Evolutionary conservation across 1,139 yeast genomes (phyloP).

Genomic region (Geotrichum aggregatum): DNA sequence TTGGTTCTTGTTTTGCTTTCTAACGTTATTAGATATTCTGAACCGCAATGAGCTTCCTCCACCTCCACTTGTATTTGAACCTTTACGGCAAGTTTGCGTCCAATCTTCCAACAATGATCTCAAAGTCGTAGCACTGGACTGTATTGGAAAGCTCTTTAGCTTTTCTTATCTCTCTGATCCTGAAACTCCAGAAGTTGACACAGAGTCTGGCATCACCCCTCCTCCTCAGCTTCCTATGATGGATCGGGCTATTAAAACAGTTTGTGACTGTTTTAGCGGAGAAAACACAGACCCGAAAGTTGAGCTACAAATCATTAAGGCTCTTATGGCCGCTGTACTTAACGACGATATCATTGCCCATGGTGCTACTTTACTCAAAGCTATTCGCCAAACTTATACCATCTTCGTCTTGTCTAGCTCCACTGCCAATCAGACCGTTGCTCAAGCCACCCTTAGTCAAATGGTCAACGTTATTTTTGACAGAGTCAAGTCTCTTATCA

Average conservation of each 20-base stretch:
- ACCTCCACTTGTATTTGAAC: conserved; percentile 54
- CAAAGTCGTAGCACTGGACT: conserved; percentile 57
- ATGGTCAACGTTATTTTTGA: conserved; percentile 82
- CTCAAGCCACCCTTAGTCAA: conserved; percentile 92
- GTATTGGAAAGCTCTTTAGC: conserved; percentile 61
- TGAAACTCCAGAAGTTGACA: conserved; percentile 36
- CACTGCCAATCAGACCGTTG: conserved; percentile 83
- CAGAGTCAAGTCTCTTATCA: conserved; percentile 47
- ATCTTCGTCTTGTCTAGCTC: conserved; percentile 81
- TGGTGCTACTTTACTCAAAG: conserved; percentile 82
- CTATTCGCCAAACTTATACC: conserved; percentile 88
- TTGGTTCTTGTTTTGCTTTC: background rate
- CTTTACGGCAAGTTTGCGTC: conserved; percentile 57
- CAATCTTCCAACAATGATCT: conserved; percentile 49
- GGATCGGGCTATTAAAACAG: conserved; percentile 81
- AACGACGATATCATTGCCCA: conserved; percentile 81
- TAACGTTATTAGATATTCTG: conserved; percentile 22
- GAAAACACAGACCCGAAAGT: conserved; percentile 87
- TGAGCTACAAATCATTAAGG: conserved; percentile 88
- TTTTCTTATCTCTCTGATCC: conserved; percentile 58
- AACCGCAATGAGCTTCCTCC: conserved; percentile 39
- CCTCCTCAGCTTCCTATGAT: conserved; percentile 59
- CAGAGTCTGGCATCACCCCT: conserved; percentile 44
- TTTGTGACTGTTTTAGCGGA: conserved; percentile 81
- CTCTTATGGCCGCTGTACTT: conserved; percentile 80